phyloP scores from a whole-genome alignment of 1,139 yeast genomes.

The Yamadazyma oceani region DNA sequence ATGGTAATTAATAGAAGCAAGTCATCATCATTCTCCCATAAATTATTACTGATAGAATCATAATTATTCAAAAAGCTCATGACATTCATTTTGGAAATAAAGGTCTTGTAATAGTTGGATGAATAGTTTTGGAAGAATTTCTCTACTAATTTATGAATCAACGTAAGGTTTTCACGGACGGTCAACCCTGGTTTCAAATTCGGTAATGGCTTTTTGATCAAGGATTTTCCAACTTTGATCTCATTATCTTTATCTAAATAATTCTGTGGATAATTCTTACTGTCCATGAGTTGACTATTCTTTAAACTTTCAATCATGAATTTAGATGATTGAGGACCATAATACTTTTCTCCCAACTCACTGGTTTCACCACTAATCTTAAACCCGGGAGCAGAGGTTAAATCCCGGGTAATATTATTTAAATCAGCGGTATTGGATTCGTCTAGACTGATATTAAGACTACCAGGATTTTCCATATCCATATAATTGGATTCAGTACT shows the following conservation, averaged over 20 bases:
- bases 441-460: not conserved
- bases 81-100: conserved; percentile 28
- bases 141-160: conserved; percentile 30
- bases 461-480: conserved; percentile 1
- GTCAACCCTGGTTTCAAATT: conserved; percentile 23
- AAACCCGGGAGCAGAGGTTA: conserved; percentile 5
- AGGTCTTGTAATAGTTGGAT: conserved; percentile 30
- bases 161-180: conserved; percentile 25
- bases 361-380: conserved; percentile 24
- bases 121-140: conserved; percentile 31
- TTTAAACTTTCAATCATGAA: conserved; percentile 43
- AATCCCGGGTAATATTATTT: not conserved
- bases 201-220: conserved; percentile 31
- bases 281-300: conserved; percentile 17
- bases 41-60: conserved; percentile 29
- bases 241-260: conserved; percentile 16
- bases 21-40: conserved; percentile 54
- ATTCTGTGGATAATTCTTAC: conserved; percentile 12
- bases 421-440: not conserved
- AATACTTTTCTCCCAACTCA: conserved; percentile 41
- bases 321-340: conserved; percentile 51
- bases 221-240: conserved; percentile 15
- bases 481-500: conserved; percentile 12
- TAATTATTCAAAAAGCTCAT: conserved; percentile 31
- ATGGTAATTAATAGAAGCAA: conserved; percentile 47